Percentiles rank a stretch among this genome's conserved stretches.
Conservation (phyloP, 2,329 filamentous ascomycete genomes). For the Dactylellina cionopaga region DNA sequence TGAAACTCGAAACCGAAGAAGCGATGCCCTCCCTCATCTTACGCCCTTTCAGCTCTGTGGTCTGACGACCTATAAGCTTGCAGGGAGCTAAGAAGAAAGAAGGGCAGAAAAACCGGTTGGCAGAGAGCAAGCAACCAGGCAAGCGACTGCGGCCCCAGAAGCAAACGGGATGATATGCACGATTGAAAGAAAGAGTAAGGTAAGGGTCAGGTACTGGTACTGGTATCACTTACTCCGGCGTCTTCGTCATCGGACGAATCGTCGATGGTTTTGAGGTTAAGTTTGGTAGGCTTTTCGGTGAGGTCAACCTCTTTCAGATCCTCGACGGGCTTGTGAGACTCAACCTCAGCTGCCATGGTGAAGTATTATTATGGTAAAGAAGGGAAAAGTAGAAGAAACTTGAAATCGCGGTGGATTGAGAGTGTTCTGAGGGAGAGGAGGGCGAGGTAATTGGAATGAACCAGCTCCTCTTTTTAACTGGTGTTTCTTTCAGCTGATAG, state of each 20-base stretch:
- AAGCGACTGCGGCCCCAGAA: no score
- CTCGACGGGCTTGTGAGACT: neutral
- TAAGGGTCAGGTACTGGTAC: slow-evolving; percentile 5
- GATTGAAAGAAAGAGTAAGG: neutral
- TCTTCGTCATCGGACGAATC: slow-evolving; percentile 19
- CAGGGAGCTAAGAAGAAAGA: slow-evolving; percentile 8
- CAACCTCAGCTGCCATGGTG: slow-evolving; percentile 28
- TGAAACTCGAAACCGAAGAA: neutral
- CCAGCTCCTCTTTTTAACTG: neutral
- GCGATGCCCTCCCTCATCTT: no score
- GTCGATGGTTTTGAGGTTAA: slow-evolving; percentile 5
- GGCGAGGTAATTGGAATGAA: neutral
- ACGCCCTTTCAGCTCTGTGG: no score
- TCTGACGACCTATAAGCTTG: no score
- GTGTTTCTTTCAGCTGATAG: neutral
- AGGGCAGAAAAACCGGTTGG: neutral
- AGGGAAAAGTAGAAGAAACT: neutral
- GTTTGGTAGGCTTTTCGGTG: slow-evolving; percentile 6
- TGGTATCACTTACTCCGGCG: neutral
- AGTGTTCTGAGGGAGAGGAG: neutral
- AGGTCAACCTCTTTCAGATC: slow-evolving; percentile 32
- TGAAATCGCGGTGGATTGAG: neutral
- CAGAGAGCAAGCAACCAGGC: neutral
- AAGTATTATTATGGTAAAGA: neutral
- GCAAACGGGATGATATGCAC: neutral